Percentiles rank a stretch among this genome's conserved stretches.
These are phyloP conservation scores for Fraxinus anomala DNA, from an alignment of 257 asterid genomes.

Conservation along the genomic window DNA sequence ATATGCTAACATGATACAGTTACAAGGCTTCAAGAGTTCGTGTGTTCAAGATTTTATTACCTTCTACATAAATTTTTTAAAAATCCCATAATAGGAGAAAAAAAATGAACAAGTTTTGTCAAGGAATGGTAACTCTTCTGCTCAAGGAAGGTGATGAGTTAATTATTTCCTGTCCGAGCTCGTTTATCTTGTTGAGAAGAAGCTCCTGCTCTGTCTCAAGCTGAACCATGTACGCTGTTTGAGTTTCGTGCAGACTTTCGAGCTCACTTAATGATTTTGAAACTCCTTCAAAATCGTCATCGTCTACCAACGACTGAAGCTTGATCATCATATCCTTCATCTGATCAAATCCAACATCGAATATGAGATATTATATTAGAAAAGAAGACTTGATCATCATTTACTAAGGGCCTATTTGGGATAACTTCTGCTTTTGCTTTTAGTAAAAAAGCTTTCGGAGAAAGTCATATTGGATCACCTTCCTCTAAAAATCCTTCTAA, in stretches of 20 bases:
- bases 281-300: conserved; percentile 60
- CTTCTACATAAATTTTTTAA: conserved; percentile 13
- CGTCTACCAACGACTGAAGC: conserved; percentile 66
- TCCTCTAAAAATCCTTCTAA: no score
- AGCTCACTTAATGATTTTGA: conserved; percentile 60
- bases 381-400: background rate
- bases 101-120: background rate
- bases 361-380: background rate
- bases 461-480: no score
- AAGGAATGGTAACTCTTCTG: conserved; percentile 54
- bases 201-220: conserved; percentile 84
- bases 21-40: background rate
- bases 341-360: conserved; percentile 40
- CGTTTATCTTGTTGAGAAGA: conserved; percentile 69
- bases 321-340: conserved; percentile 73
- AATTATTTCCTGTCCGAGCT: conserved; percentile 90
- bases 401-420: background rate
- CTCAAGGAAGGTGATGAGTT: conserved; percentile 53
- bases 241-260: conserved; percentile 69
- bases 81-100: background rate
- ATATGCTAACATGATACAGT: conserved; percentile 19
- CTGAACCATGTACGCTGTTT: conserved; percentile 67
- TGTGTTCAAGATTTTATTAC: conserved; percentile 12
- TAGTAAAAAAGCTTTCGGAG: no score
- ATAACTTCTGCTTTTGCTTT: no score